phyloP scores from a whole-genome alignment of 495 filamentous ascomycete species.

The Penicillium simplicissimum region DNA sequence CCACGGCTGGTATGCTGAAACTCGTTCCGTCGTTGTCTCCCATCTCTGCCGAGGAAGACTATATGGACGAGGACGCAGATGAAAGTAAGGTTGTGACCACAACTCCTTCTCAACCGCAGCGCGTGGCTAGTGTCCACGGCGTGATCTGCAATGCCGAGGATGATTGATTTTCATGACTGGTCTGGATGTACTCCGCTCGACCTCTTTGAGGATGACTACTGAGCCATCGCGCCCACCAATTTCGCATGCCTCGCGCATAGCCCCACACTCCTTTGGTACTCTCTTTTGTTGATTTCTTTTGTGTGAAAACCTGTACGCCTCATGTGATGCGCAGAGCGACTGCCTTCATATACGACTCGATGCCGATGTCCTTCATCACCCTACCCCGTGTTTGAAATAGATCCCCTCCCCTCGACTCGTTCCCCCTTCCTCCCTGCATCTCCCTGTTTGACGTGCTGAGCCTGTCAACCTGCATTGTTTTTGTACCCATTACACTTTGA shows the following conservation, averaged over 20 bases:
- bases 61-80: slow-evolving; percentile 32
- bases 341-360: slow-evolving; percentile 21
- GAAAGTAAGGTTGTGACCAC: slow-evolving; percentile 16
- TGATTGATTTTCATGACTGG: not conserved
- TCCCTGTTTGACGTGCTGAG: slow-evolving; percentile 12
- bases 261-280: slow-evolving; percentile 34
- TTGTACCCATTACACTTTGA: slow-evolving; percentile 17
- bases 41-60: slow-evolving; percentile 46
- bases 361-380: slow-evolving; percentile 5
- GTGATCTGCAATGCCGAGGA: slow-evolving; percentile 56
- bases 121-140: slow-evolving; percentile 65
- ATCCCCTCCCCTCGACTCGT: not conserved
- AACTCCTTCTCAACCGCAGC: slow-evolving; percentile 49
- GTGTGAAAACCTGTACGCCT: slow-evolving; percentile 9
- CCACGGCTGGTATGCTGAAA: slow-evolving; percentile 68
- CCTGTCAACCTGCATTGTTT: slow-evolving; percentile 16
- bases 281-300: slow-evolving; percentile 32
- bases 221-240: slow-evolving; percentile 3
- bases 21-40: slow-evolving; percentile 51
- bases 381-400: not conserved
- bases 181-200: not conserved
- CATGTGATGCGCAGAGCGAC: slow-evolving; percentile 4
- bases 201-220: slow-evolving; percentile 1
- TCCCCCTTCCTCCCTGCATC: not conserved
- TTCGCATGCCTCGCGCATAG: slow-evolving; percentile 26